Base-by-base conservation (phyloP, 73 alveolate genomes). In the Stentor coeruleus region DNA sequence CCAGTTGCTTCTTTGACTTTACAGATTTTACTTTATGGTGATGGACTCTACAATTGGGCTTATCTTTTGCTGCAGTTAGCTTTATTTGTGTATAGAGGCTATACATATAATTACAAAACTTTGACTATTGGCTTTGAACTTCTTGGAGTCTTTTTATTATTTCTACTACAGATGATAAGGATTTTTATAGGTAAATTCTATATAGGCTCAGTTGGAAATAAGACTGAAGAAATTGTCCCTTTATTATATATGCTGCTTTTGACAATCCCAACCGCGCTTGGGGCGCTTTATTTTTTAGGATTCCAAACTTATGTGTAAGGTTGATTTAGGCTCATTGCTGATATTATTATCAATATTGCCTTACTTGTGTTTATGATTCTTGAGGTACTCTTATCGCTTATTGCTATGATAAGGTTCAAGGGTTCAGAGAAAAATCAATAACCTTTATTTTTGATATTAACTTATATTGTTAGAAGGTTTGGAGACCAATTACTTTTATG, bases 121-220 rank as follows among this genome's bases (percentile, higher is more conserved):
- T 33, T 20, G n/a, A 66, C 79, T 20, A 31, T 66, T 66, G 79
- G 79, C n/a, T 20, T 20, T 2, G 79, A 66, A 33, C 49, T 66
- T 0, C 40, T 31, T 2, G 79, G 79, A 2, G 37, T 66, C 37
- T 66, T 66, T 31, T 33, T 66, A 26, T 26, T 66, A 20, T 20
- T 31, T 33, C 49, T 40, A 11, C 49, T 66, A 40, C 79, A 66
- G 37, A 20, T 20, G 37, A 20, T 11, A 28, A 20, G 79, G 15
- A 37, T 66, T 1, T 66, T 26, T 33, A 26, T 66, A 66, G 42
- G 36, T 66, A 26, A 20, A 20, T 26, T 20, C n/a, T 20, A 66
- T 37, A 11, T 31, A 66, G 79, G 79, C n/a, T 66, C 79, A 20
- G 79, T 66, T 20, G 79, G 79, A 20, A 66, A 66, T 40, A 66